Evolutionary conservation across 2,329 filamentous ascomycete genomes (phyloP).

Genomic region (Arthrobotrys megalospora): DNA sequence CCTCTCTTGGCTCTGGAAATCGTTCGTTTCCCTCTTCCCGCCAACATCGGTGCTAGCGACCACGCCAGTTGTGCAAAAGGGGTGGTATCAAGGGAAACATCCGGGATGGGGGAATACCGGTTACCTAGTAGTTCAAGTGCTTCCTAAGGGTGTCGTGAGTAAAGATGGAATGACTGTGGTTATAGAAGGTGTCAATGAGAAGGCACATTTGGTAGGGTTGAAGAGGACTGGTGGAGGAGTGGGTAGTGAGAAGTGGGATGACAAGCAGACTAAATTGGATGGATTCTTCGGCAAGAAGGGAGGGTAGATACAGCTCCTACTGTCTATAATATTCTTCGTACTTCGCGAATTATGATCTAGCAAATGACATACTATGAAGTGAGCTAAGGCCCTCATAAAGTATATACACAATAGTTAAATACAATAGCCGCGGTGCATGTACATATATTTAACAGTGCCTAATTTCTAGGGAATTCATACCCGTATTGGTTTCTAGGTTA

Average conservation of each 20-base stretch:
- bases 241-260: constrained; percentile 82
- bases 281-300: constrained; percentile 76
- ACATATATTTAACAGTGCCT: too few relatives aligned
- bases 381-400: too few relatives aligned
- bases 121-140: constrained; percentile 71
- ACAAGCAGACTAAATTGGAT: constrained; percentile 81
- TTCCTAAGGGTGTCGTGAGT: constrained; percentile 44
- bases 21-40: constrained; percentile 74
- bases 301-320: neutral
- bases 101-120: constrained; percentile 77
- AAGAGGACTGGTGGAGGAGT: constrained; percentile 87
- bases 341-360: too few relatives aligned
- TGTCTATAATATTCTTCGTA: too few relatives aligned
- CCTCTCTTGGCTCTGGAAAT: constrained; percentile 78
- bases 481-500: too few relatives aligned
- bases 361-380: too few relatives aligned
- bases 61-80: constrained; percentile 63
- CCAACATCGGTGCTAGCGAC: constrained; percentile 57
- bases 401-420: too few relatives aligned
- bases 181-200: constrained; percentile 77
- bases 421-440: too few relatives aligned
- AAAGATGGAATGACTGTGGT: constrained; percentile 65
- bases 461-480: too few relatives aligned
- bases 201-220: constrained; percentile 79
- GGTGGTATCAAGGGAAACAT: constrained; percentile 57